Conservation (phyloP, 2,329 filamentous ascomycete genomes). For the Penicillium sp. region DNA sequence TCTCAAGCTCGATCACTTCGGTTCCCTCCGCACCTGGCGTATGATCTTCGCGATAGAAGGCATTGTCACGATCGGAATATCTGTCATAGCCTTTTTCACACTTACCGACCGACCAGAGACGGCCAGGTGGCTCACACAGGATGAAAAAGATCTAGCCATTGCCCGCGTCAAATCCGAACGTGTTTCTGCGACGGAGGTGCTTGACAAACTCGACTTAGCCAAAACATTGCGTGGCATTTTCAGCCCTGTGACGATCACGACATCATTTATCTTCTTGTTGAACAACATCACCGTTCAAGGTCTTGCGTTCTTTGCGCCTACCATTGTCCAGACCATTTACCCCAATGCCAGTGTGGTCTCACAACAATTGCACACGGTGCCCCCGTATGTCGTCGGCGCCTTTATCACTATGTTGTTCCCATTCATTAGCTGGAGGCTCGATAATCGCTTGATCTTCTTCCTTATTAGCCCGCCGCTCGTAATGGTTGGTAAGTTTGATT, state of each 20-base stretch:
- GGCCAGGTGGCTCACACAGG: slow-evolving; percentile 61
- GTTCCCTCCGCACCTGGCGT: slow-evolving; percentile 56
- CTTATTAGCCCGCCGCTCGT: slow-evolving; percentile 58
- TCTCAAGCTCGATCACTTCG: slow-evolving; percentile 58
- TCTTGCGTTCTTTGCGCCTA: slow-evolving; percentile 66
- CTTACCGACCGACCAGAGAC: slow-evolving; percentile 67
- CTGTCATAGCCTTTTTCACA: slow-evolving; percentile 60
- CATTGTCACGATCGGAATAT: slow-evolving; percentile 57
- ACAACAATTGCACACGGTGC: slow-evolving; percentile 67
- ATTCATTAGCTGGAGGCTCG: slow-evolving; percentile 58
- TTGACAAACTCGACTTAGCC: slow-evolving; percentile 59
- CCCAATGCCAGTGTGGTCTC: slow-evolving; percentile 54
- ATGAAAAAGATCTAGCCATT: slow-evolving; percentile 64
- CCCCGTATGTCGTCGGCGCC: slow-evolving; percentile 64
- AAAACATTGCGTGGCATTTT: slow-evolving; percentile 62
- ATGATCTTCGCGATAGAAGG: slow-evolving; percentile 73
- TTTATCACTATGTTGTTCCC: slow-evolving; percentile 64
- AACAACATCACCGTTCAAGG: slow-evolving; percentile 70
- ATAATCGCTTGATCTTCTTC: slow-evolving; percentile 60
- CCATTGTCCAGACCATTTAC: slow-evolving; percentile 67
- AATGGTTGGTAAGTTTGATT: slow-evolving; percentile 49
- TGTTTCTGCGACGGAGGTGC: slow-evolving; percentile 57
- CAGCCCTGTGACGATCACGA: slow-evolving; percentile 58
- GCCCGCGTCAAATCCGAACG: slow-evolving; percentile 67
- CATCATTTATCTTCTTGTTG: slow-evolving; percentile 58